Percentiles rank a stretch among this genome's conserved stretches.
phyloP scores from a whole-genome alignment of 2,329 filamentous ascomycete genomes.

The Aspergillus tubingensis region DNA sequence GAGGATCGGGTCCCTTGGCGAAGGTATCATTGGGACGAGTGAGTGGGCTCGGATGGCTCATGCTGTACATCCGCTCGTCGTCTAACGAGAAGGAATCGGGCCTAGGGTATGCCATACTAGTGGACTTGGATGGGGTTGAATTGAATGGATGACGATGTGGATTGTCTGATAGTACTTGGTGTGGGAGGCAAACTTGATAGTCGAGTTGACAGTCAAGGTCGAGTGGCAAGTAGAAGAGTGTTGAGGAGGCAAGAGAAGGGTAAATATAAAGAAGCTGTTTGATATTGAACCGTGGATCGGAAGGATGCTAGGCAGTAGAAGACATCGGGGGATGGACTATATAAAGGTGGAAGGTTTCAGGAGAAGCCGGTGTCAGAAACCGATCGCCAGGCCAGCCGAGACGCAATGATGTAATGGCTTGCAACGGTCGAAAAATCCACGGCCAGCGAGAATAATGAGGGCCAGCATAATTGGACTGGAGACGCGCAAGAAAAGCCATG shows the following conservation, averaged over 20 bases:
- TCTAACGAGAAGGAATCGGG: constrained; percentile 15
- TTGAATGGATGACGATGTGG: neutral
- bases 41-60: constrained; percentile 16
- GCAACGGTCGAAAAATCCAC: neutral
- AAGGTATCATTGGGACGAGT: constrained; percentile 16
- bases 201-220: constrained; percentile 1
- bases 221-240: neutral
- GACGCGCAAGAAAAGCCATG: neutral
- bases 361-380: constrained; percentile 9
- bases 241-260: neutral
- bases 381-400: constrained; percentile 9
- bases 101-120: constrained; percentile 16
- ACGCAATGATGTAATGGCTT: constrained; percentile 17
- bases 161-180: neutral
- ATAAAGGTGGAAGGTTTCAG: constrained; percentile 14
- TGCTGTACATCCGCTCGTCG: constrained; percentile 18
- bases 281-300: constrained; percentile 20
- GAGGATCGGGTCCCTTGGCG: constrained; percentile 31
- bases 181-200: neutral
- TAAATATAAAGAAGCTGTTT: constrained; percentile 4
- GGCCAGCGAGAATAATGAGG: neutral
- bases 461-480: neutral
- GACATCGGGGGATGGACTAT: constrained; percentile 9
- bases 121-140: neutral
- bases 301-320: constrained; percentile 9